Base-by-base conservation (phyloP, 305 asterid species). In the Fraxinus velutina region DNA sequence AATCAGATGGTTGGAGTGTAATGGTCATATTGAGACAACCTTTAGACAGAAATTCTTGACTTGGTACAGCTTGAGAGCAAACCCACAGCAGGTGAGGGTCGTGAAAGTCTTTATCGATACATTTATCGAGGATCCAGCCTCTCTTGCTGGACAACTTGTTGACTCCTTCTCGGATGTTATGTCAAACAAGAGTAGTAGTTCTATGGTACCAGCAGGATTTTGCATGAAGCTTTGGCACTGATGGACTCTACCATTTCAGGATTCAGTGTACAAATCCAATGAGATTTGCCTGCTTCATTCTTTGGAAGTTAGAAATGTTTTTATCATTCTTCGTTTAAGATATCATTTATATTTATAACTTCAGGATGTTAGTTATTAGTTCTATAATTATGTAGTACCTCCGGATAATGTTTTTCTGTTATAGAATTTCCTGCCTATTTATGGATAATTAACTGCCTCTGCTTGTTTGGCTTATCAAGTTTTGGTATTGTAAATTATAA, bases 171-270 rank as follows among this genome's bases (percentile, higher is more conserved):
- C 88, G 3, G 95, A 93, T 47, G 85, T 87, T 71, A 83, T 94
- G 13, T 89, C 90, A 19, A 72, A 80, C 74, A 89, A 88, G 88
- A 82, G 87, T 70, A 39, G 50, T 39, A 39, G 50, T 39, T 83
- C 85, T 27, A 85, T 66, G 1, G 88, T 88, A 8, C 88, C 87
- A 6, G 83, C 87, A 78, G 94, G 92, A 47, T 89, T 94, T 80
- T 94, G 95, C 90, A 86, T 80, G 81, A 94, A 89, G 89, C 89
- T 94, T 36, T 94, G 98, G 98, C 98, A 94, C 80, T 92, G 86
- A 90, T n/a, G 30, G 29, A 27, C 62, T 21, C 64, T 24, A 37
- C 8, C 52, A 13, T n/a, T 47, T 55, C 37, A 36, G 79, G 64
- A 52, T 34, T 24, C 30, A 79, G 77, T 37, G 78, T 76, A 66